Evolutionary conservation across 2,329 filamentous ascomycete genomes (phyloP).

Genomic region (Trichoderma asperellum): DNA sequence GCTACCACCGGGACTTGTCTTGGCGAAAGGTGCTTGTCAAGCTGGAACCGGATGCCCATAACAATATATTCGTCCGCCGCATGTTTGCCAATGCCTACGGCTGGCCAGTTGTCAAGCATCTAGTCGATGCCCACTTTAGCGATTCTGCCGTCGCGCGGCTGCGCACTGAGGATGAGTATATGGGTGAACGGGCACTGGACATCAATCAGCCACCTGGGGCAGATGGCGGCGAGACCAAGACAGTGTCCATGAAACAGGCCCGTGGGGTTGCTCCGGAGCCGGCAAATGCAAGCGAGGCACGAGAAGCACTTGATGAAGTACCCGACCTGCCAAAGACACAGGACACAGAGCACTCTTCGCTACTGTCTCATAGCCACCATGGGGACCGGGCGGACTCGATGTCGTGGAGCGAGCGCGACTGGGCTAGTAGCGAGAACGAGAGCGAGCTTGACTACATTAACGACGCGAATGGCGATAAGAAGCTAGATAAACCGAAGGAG

Average conservation of each 20-base stretch:
- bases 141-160: conserved; percentile 66
- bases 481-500: conserved; percentile 27
- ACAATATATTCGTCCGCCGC: conserved; percentile 94
- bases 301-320: conserved; percentile 50
- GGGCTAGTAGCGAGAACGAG: conserved; percentile 57
- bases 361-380: conserved; percentile 28
- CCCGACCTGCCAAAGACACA: conserved; percentile 44
- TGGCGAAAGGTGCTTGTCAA: conserved; percentile 98
- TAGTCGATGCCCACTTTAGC: conserved; percentile 92
- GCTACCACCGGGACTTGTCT: conserved; percentile 86
- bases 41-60: conserved; percentile 94
- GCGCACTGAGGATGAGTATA: conserved; percentile 68
- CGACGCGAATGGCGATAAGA: conserved; percentile 29
- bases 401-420: conserved; percentile 69
- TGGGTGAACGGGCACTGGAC: conserved; percentile 70
- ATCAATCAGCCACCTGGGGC: conserved; percentile 59
- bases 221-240: conserved; percentile 68
- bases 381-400: conserved; percentile 52
- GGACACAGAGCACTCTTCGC: conserved; percentile 33
- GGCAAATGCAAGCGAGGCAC: conserved; percentile 38
- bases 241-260: conserved; percentile 30
- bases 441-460: conserved; percentile 41
- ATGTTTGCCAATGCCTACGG: conserved; percentile 98
- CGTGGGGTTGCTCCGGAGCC: conserved; percentile 18
- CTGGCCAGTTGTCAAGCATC: conserved; percentile 94